Conservation (phyloP, 495 filamentous ascomycete species). For the Eremomyces bilateralis region DNA sequence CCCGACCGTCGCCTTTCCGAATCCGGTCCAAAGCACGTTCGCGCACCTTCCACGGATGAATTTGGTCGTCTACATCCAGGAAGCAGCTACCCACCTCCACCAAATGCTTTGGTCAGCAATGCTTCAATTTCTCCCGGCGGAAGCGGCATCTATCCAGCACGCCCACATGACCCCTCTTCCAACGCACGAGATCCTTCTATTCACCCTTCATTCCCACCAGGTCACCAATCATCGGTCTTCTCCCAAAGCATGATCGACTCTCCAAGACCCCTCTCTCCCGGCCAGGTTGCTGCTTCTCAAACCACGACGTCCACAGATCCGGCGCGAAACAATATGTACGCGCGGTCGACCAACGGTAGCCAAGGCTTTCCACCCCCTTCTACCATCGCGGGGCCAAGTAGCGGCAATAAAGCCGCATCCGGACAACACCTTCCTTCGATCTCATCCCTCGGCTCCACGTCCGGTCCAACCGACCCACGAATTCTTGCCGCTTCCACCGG, state of each 20-base stretch:
- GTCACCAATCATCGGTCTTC: slow-evolving; percentile 26
- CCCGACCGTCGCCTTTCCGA: slow-evolving; percentile 15
- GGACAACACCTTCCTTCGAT: slow-evolving; percentile 8
- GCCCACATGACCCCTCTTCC: neutral
- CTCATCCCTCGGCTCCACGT: slow-evolving; percentile 6
- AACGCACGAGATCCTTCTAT: neutral
- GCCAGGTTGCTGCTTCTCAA: slow-evolving; percentile 20
- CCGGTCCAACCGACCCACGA: slow-evolving; percentile 9
- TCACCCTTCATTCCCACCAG: neutral
- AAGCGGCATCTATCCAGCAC: neutral
- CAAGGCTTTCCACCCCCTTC: slow-evolving; percentile 1
- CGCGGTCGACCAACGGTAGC: slow-evolving; percentile 5
- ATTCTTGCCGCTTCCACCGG: slow-evolving; percentile 5
- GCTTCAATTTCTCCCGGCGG: neutral
- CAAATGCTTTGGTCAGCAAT: neutral
- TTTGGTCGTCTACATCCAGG: neutral
- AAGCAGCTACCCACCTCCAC: neutral
- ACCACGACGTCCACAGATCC: no score
- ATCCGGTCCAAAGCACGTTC: neutral
- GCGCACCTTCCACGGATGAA: neutral
- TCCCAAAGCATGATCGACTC: slow-evolving; percentile 64
- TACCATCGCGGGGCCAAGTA: slow-evolving; percentile 1
- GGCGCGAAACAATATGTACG: slow-evolving; percentile 1
- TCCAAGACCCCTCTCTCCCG: slow-evolving; percentile 68
- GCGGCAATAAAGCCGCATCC: neutral